These are phyloP conservation scores for Sphenostylis stenocarpa DNA, from an alignment of 306 rosid species.

Conservation along the genomic window DNA sequence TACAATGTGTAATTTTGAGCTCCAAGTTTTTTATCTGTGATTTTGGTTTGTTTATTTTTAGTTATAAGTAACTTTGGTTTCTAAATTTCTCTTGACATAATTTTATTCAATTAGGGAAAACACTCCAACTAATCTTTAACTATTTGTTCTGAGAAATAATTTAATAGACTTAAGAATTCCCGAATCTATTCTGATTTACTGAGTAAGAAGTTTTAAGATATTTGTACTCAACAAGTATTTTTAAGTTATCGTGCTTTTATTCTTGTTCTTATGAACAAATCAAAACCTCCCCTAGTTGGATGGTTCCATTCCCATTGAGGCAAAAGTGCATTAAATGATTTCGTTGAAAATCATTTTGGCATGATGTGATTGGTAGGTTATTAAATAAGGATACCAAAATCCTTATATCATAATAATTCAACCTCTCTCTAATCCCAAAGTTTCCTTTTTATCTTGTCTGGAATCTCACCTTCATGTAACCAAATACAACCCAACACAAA, in stretches of 20 bases:
- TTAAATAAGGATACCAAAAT: constrained; percentile 28
- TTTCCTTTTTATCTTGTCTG: constrained; percentile 26
- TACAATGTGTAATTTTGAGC: too few relatives aligned
- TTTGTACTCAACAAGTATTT: neutral
- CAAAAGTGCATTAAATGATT: constrained; percentile 36
- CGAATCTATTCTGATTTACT: neutral
- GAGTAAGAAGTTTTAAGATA: neutral
- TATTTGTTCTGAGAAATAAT: too few relatives aligned
- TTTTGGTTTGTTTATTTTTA: too few relatives aligned
- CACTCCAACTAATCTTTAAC: too few relatives aligned
- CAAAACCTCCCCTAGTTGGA: neutral
- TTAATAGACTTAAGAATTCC: too few relatives aligned
- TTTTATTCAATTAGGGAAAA: too few relatives aligned
- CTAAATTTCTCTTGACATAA: too few relatives aligned
- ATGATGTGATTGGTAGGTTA: constrained; percentile 41
- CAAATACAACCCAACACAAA: neutral
- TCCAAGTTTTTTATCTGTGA: too few relatives aligned
- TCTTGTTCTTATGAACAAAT: neutral
- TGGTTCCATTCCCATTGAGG: constrained; percentile 11
- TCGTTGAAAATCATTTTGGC: constrained; percentile 36
- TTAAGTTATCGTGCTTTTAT: neutral
- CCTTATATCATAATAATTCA: constrained; percentile 7
- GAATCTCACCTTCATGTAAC: neutral
- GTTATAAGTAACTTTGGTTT: too few relatives aligned
- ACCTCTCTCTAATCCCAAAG: constrained; percentile 34